Evolutionary conservation across 108 stramenopile species (phyloP).

Genomic region (Skeletonema marinoi): DNA sequence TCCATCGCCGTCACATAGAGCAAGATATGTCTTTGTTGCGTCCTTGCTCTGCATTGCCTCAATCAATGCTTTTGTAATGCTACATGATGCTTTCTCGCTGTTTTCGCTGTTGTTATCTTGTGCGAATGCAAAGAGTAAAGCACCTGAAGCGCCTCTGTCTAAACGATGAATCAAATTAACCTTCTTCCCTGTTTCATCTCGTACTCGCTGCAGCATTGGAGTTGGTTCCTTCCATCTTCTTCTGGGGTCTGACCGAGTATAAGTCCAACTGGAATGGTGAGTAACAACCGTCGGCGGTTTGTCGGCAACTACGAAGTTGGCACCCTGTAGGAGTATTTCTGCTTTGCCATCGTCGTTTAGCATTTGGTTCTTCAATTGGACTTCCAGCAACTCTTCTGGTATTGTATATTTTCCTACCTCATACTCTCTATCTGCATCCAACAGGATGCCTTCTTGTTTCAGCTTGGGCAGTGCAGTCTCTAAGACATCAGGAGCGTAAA

Average conservation of each 20-base stretch:
- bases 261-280: constrained; percentile 46
- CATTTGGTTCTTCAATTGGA: constrained; percentile 1
- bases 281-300: constrained; percentile 43
- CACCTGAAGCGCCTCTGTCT: constrained; percentile 55
- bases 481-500: constrained; percentile 70
- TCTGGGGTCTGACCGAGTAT: constrained; percentile 4
- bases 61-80: constrained; percentile 41
- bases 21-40: constrained; percentile 53
- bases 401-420: constrained; percentile 39
- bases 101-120: constrained; percentile 10
- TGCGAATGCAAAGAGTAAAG: constrained; percentile 47
- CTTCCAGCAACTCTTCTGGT: constrained; percentile 19
- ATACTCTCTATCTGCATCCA: constrained; percentile 38
- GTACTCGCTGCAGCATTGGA: constrained; percentile 53
- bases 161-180: constrained; percentile 57
- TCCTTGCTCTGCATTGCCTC: constrained; percentile 47
- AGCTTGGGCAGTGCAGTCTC: constrained; percentile 53
- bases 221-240: constrained; percentile 23
- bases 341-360: constrained; percentile 18
- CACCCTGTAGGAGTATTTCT: constrained; percentile 34
- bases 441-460: constrained; percentile 64
- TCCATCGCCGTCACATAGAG: constrained; percentile 48
- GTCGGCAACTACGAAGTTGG: constrained; percentile 37
- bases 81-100: constrained; percentile 24
- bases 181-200: constrained; percentile 40